A percentile compares a stretch with the other conserved stretches of the same genome.
phyloP scores from a whole-genome alignment of 306 rosid species.

The Quercus variabilis region DNA sequence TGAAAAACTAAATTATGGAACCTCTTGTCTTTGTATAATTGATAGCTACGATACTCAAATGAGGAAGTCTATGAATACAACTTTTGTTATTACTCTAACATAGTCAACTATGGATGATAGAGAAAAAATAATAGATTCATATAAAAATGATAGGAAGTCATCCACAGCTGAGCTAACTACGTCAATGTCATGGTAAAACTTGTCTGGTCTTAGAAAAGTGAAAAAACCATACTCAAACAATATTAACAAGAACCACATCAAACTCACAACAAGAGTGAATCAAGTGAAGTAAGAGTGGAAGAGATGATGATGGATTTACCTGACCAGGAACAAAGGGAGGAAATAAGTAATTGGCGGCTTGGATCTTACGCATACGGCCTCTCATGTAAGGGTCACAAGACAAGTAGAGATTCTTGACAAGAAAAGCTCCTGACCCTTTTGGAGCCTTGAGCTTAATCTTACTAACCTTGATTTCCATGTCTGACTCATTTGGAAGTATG shows the following conservation, averaged over 20 bases:
- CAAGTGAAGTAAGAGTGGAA: not conserved
- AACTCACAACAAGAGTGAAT: not conserved
- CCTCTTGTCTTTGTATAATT: not conserved
- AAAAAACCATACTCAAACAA: not conserved
- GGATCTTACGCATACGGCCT: conserved; percentile 50
- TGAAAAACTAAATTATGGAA: no score
- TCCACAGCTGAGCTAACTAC: no score
- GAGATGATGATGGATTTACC: conserved; percentile 10
- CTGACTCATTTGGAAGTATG: conserved; percentile 35
- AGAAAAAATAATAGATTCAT: not conserved
- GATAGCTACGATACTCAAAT: not conserved
- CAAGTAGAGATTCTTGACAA: conserved; percentile 50
- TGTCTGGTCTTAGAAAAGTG: not conserved
- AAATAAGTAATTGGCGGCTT: conserved; percentile 27
- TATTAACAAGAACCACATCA: no score
- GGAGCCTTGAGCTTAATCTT: conserved; percentile 33
- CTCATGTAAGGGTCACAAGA: conserved; percentile 57
- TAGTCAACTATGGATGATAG: not conserved
- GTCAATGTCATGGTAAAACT: no score
- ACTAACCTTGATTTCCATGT: conserved; percentile 30
- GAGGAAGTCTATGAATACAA: no score
- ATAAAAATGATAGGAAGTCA: not conserved
- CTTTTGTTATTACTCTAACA: no score
- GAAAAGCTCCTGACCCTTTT: conserved; percentile 27
- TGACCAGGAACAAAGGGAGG: conserved; percentile 44